A percentile compares a stretch with the other conserved stretches of the same genome.
phyloP scores from a whole-genome alignment of 228 moss, liverwort and hornwort genomes.

The Sphagnum fallax region DNA sequence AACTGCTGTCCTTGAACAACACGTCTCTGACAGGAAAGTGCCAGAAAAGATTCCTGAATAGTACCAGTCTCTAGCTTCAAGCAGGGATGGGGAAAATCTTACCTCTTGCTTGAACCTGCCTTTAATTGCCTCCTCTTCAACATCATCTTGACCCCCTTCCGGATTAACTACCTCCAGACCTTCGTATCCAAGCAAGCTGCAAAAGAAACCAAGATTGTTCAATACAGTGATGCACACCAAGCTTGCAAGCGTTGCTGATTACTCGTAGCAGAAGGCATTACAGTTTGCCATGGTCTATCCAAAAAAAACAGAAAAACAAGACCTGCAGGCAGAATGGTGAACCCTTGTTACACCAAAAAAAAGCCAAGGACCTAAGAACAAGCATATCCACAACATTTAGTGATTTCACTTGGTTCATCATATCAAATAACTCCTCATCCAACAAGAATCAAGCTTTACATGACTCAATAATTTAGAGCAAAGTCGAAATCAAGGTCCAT shows the following conservation, averaged over 20 bases:
- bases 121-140: constrained; percentile 38
- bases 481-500: too few species aligned
- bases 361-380: neutral
- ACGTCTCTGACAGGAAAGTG: too few species aligned
- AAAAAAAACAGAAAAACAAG: neutral
- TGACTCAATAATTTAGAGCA: too few species aligned
- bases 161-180: constrained; percentile 71
- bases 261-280: neutral
- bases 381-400: neutral
- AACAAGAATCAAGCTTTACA: too few species aligned
- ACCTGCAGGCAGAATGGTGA: neutral
- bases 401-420: too few species aligned
- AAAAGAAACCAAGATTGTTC: constrained; percentile 8
- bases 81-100: neutral
- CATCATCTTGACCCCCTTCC: constrained; percentile 59
- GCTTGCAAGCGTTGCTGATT: neutral
- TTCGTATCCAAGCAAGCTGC: constrained; percentile 41
- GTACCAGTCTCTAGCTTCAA: too few species aligned
- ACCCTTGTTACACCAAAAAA: neutral
- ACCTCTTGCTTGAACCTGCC: constrained; percentile 64
- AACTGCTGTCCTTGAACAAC: too few species aligned
- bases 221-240: neutral
- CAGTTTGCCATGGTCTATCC: neutral
- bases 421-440: too few species aligned
- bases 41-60: too few species aligned